Percentiles rank a stretch among this genome's conserved stretches.
phyloP scores from a whole-genome alignment of 306 rosid genomes.

The Begonia fuchsioides region DNA sequence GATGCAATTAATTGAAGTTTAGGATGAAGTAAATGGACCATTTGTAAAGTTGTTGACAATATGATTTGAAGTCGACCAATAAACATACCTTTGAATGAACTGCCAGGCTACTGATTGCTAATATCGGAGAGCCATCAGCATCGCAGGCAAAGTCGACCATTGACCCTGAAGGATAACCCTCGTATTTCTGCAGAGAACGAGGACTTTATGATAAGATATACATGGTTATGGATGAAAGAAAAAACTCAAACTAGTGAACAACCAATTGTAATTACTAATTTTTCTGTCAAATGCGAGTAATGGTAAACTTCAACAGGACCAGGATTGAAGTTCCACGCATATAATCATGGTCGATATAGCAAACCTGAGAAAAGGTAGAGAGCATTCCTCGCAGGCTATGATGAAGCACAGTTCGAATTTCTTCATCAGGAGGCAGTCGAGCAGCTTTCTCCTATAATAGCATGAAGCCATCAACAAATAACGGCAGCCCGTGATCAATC shows the following conservation, averaged over 20 bases:
- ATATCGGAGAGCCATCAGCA: slow-evolving; percentile 71
- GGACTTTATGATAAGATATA: not conserved
- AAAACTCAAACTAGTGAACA: no score
- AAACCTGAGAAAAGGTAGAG: slow-evolving; percentile 72
- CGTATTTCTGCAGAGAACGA: slow-evolving; percentile 40
- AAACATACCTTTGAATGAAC: slow-evolving; percentile 57
- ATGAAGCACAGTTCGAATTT: slow-evolving; percentile 64
- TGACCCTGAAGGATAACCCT: slow-evolving; percentile 89
- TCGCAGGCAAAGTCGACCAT: slow-evolving; percentile 85
- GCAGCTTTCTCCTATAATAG: slow-evolving; percentile 66
- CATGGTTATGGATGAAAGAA: no score
- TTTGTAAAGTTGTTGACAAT: no score
- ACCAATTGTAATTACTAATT: no score
- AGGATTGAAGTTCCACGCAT: not conserved
- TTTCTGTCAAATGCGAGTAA: no score
- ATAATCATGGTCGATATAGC: not conserved
- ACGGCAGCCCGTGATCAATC: not conserved
- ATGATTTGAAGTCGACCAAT: no score
- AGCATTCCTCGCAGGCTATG: slow-evolving; percentile 64
- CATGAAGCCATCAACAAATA: not conserved
- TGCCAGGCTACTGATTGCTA: slow-evolving; percentile 83
- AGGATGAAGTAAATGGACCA: no score
- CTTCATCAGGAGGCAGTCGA: slow-evolving; percentile 59
- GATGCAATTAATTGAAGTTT: no score
- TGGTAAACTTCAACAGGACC: no score